Base-by-base conservation (phyloP, 2,329 filamentous ascomycete species). In the Clarireedia monteithiana region DNA sequence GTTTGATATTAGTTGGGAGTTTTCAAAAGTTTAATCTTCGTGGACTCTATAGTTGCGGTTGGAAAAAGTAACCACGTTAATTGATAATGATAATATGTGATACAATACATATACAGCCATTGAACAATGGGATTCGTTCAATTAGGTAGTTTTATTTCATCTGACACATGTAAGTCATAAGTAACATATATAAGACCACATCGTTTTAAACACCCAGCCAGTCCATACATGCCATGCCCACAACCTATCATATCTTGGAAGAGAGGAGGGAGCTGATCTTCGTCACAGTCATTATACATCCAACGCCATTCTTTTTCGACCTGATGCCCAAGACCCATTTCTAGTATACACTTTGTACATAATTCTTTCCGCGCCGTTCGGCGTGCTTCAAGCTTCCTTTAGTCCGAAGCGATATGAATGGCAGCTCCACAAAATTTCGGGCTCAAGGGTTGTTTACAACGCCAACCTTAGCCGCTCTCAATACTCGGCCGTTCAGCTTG, bases 381-480 rank as follows among this genome's bases (percentile, higher is more conserved):
- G 30, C 30, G 30, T 9, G 9, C 30, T 14, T 34, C 30, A 34
- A 34, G 9, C 30, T 34, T 12, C 30, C 30, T 34, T 34, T 12
- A 34, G 2, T 34, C 9, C 9, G 3, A 12, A 34, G 30, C 10
- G 12, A 34, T 34, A 4, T 12, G 9, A 34, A 34, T 34, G 30
- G 10, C 0, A 34, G 30, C 30, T 34, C 30, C 10, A 34, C 30
- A 5, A 24, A 27, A n/a, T 26, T 6, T 45, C n/a, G 6, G 5
- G 44, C 23, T 50, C 27, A 50, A 55, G 47, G 52, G 76, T 94
- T 95, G 82, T 94, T 95, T 63, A 95, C 91, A 57, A 96, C 91
- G 69, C 92, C 91, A 62, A 97, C 92, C 81, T 97, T 96, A 69
- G 92, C 90, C 61, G 92, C 90, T 72, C 94, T 84, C 67, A 99